phyloP scores from a whole-genome alignment of 2,329 filamentous ascomycete species.

The Leptodontidium sp. region DNA sequence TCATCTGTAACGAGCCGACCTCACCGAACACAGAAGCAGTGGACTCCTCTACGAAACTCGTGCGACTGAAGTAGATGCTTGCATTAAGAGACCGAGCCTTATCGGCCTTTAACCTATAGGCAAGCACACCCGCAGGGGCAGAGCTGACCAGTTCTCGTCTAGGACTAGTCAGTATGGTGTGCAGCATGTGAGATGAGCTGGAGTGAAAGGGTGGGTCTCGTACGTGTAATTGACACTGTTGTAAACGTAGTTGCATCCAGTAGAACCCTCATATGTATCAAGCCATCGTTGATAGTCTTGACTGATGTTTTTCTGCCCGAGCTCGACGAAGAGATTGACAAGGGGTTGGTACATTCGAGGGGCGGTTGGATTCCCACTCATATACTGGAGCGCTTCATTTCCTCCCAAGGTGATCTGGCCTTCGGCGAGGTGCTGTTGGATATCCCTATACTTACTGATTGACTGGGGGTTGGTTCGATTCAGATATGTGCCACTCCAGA shows the following conservation, averaged over 20 bases:
- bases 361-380: neutral
- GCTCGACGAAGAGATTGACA: neutral
- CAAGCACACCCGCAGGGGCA: neutral
- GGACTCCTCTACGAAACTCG: no score
- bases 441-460: neutral
- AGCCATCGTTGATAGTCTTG: conserved; percentile 10
- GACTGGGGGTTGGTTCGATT: neutral
- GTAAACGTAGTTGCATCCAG: neutral
- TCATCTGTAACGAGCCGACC: no score
- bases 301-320: conserved; percentile 28
- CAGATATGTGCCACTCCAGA: neutral
- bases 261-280: neutral
- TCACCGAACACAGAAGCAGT: no score
- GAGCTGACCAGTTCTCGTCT: neutral
- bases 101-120: neutral
- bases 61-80: no score
- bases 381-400: neutral
- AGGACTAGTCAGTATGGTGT: neutral
- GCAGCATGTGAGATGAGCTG: neutral
- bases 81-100: no score
- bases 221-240: neutral
- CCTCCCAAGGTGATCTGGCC: neutral
- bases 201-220: neutral
- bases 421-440: neutral
- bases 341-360: neutral